Conservation (phyloP, 768 basidiomycete genomes). For the Lactarius hatsudake region DNA sequence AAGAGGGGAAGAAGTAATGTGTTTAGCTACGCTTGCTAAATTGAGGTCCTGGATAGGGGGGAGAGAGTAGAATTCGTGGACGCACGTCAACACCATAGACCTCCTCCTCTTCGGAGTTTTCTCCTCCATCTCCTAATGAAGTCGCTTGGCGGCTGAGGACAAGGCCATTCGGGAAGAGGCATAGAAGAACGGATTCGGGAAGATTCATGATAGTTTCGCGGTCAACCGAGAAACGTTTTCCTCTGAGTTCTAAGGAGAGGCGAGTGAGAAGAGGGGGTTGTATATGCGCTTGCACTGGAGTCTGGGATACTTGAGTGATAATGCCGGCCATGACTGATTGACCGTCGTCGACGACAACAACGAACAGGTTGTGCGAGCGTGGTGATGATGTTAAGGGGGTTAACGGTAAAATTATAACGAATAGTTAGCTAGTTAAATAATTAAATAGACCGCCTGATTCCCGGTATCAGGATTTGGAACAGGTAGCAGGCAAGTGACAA, state of each 20-base stretch:
- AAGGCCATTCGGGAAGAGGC: constrained; percentile 95
- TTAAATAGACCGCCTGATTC: constrained; percentile 11
- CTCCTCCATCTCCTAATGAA: constrained; percentile 69
- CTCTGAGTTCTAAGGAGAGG: constrained; percentile 89
- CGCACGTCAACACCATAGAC: constrained; percentile 95
- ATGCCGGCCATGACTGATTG: constrained; percentile 37
- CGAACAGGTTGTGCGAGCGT: background rate
- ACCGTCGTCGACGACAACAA: constrained; percentile 10
- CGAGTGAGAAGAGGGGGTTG: constrained; percentile 88
- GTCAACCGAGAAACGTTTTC: constrained; percentile 89
- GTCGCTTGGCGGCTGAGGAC: constrained; percentile 86
- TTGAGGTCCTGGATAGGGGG: constrained; percentile 21
- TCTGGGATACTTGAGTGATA: constrained; percentile 56
- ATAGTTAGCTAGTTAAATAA: background rate
- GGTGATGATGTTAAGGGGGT: background rate
- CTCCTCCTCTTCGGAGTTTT: constrained; percentile 80
- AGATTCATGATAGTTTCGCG: constrained; percentile 98
- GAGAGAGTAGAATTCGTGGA: constrained; percentile 30
- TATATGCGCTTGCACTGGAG: constrained; percentile 63
- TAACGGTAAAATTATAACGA: background rate
- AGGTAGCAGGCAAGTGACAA: constrained; percentile 16
- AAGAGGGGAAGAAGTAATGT: constrained; percentile 22
- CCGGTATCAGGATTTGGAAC: background rate
- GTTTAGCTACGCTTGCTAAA: constrained; percentile 15
- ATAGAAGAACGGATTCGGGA: constrained; percentile 93